A percentile compares a stretch with the other conserved stretches of the same genome.
These are phyloP conservation scores for Pseudopithomyces maydicus DNA, from an alignment of 2,329 filamentous ascomycete genomes.

Conservation along the genomic window DNA sequence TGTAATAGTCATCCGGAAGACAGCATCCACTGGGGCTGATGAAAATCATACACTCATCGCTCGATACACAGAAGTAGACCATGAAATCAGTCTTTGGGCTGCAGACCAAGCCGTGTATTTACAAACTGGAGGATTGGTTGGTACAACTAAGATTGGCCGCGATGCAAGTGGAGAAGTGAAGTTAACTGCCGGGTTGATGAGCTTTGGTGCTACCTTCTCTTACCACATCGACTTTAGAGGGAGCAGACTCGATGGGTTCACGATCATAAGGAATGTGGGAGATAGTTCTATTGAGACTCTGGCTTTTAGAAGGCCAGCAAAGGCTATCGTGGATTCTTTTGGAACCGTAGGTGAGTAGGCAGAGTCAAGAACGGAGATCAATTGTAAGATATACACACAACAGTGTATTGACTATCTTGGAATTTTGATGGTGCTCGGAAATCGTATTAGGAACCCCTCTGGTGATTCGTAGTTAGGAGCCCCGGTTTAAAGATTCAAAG, in stretches of 20 bases:
- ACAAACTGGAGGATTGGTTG: neutral
- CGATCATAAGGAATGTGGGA: neutral
- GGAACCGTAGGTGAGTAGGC: no score
- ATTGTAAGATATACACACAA: no score
- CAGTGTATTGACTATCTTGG: no score
- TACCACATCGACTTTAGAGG: conserved; percentile 2
- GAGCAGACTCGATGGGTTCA: neutral
- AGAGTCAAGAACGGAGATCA: no score
- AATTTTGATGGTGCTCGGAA: no score
- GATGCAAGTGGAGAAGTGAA: neutral
- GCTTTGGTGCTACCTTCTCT: neutral
- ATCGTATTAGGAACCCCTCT: no score
- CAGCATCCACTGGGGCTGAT: neutral
- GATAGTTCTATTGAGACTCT: neutral
- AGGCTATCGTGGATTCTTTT: neutral
- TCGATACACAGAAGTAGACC: conserved; percentile 1
- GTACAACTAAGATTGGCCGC: neutral
- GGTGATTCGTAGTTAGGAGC: no score
- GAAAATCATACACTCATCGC: neutral
- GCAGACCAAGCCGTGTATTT: neutral
- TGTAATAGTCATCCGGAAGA: neutral
- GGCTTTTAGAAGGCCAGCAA: neutral
- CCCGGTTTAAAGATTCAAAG: no score
- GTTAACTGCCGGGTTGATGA: neutral
- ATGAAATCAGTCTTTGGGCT: conserved; percentile 4